Evolutionary conservation across 495 filamentous ascomycete genomes (phyloP), one percentile per base, ranked within the genome.

Genomic region (Trichoderma gamsii): DNA sequence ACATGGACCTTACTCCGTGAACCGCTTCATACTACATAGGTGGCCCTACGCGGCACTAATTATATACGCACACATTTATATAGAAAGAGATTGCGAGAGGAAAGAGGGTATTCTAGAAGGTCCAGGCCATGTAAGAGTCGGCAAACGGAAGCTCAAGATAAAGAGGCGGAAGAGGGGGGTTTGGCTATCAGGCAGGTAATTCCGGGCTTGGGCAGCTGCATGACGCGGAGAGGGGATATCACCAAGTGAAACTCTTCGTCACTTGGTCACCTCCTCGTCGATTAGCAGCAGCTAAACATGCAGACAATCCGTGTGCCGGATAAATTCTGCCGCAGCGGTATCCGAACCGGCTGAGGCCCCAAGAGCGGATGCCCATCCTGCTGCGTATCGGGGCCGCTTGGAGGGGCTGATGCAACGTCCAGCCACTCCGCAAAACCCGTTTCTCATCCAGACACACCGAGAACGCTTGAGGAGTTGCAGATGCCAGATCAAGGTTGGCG

Each of bases 301-400:
- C 51, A 56, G 51, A 56, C n/a, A 46, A 56, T 56, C 7, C 16
- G n/a, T 25, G 11, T n/a, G n/a, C 21, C 51, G 51, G 51, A 16
- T n/a, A n/a, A 56, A 56, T 25, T 25, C 25, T 56, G 51, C 51
- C 51, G 51, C 21, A n/a, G 21, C 21, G 51, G 51, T 16, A n/a
- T 56, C 51, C 51, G 51, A n/a, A 25, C 5, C 51, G 51, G n/a
- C 21, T 56, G 51, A 56, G 51, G n/a, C 51, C 51, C 51, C 51
- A 56, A 16, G 43, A 15, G 43, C 12, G 43, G 13, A 18, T 15
- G 13, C 12, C 13, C 8, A 56, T 56, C 9, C 3, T 25, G 51
- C 11, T 25, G 51, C n/a, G 51, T n/a, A 16, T 56, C 51, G 51
- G 51, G n/a, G 51, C 51, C 51, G 51, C 51, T 1, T 21, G 1